Evolutionary conservation across 1,139 yeast species (phyloP).

Genomic region (Schizosaccharomyces versatilis): DNA sequence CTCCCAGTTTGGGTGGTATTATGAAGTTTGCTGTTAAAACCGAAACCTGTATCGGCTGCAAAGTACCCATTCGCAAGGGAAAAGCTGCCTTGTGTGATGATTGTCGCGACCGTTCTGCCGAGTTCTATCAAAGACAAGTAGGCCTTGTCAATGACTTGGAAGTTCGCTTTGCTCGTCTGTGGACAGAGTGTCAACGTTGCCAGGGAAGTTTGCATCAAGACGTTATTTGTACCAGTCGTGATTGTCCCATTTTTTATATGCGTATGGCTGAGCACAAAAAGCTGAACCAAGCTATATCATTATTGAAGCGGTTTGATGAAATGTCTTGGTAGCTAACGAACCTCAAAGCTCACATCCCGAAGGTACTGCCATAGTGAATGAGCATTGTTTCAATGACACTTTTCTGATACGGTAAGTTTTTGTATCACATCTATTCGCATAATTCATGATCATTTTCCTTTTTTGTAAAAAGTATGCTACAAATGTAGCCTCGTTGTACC

Average conservation of each 20-base stretch:
- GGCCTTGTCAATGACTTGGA: conserved; percentile 64
- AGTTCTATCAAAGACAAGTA: conserved; percentile 54
- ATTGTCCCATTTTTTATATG: conserved; percentile 95
- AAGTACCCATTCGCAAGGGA: conserved; percentile 45
- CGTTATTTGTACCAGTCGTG: conserved; percentile 82
- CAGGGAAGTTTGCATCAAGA: conserved; percentile 92
- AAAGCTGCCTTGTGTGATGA: conserved; percentile 66
- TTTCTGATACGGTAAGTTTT: too few relatives aligned
- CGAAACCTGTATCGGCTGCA: conserved; percentile 73
- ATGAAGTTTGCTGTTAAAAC: conserved; percentile 83
- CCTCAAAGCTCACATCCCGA: too few relatives aligned
- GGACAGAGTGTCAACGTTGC: conserved; percentile 98
- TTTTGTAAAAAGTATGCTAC: too few relatives aligned
- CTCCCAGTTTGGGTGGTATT: conserved; percentile 51
- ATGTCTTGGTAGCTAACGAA: neutral
- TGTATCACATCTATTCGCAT: too few relatives aligned
- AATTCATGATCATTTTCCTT: too few relatives aligned
- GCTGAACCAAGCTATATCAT: conserved; percentile 4
- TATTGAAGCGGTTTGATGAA: conserved; percentile 7
- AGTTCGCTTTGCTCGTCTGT: conserved; percentile 60
- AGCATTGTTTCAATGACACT: too few relatives aligned
- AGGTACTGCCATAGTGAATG: too few relatives aligned
- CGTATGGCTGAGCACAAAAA: conserved; percentile 40
- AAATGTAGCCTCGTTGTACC: too few relatives aligned
- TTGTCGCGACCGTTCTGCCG: conserved; percentile 56